Evolutionary conservation across 2,329 filamentous ascomycete genomes (phyloP).

Genomic region (Hirsutella minnesotensis): DNA sequence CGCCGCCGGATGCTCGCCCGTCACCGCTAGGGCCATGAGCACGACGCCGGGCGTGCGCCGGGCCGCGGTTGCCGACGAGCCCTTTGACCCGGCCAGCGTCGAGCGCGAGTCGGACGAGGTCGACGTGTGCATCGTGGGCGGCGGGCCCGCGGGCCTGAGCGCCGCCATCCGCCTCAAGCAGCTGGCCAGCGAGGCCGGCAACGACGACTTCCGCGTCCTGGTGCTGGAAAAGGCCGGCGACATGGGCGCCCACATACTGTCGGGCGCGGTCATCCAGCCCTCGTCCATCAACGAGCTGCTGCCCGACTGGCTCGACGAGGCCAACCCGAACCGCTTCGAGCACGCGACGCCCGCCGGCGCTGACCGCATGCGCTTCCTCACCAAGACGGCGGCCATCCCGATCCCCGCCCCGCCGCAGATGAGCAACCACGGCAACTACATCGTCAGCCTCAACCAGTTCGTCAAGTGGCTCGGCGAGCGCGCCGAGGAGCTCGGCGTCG

Average conservation of each 20-base stretch:
- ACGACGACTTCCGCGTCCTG: constrained; percentile 89
- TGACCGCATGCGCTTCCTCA: constrained; percentile 92
- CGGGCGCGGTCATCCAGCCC: constrained; percentile 89
- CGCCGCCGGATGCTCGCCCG: too few relatives aligned
- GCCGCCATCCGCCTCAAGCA: constrained; percentile 94
- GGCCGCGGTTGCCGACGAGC: constrained; percentile 28
- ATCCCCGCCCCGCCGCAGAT: constrained; percentile 90
- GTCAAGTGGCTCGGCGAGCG: constrained; percentile 92
- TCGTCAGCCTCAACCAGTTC: constrained; percentile 89
- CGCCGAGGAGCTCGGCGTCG: constrained; percentile 92
- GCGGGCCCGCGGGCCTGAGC: constrained; percentile 84
- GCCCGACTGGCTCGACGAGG: constrained; percentile 84
- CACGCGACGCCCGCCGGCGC: constrained; percentile 70
- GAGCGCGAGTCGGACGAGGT: constrained; percentile 90
- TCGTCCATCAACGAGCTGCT: constrained; percentile 79
- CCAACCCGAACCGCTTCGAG: constrained; percentile 80
- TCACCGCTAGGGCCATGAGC: constrained; percentile 22
- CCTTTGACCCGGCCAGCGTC: constrained; percentile 54
- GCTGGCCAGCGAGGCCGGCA: constrained; percentile 84
- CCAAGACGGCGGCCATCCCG: constrained; percentile 64
- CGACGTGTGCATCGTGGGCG: constrained; percentile 93
- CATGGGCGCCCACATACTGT: constrained; percentile 87
- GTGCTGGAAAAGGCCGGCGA: constrained; percentile 93
- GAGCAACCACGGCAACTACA: constrained; percentile 97
- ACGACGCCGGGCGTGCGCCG: constrained; percentile 15